Conservation (phyloP, 352 stramenopile species). For the Aphanomyces stellatus region DNA sequence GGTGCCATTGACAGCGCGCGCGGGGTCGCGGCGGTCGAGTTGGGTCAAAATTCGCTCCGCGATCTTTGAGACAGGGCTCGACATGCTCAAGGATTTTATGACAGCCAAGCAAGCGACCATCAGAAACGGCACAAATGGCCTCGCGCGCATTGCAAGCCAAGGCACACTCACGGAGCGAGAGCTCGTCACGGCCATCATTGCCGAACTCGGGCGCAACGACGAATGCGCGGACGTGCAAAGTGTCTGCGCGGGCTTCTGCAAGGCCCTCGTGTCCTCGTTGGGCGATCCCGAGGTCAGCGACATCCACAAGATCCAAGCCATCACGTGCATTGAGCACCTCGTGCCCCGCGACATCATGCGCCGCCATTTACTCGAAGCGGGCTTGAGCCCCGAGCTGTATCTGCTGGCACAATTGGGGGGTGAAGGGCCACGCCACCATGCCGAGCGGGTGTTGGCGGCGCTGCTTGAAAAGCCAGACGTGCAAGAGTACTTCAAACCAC, state of each 20-base stretch:
- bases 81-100: slow-evolving; percentile 3
- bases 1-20: background rate
- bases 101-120: background rate
- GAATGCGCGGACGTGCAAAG: background rate
- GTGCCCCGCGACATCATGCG: slow-evolving; percentile 5
- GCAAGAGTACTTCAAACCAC: slow-evolving; percentile 4
- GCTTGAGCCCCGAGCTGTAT: slow-evolving; percentile 17
- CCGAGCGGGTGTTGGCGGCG: slow-evolving; percentile 1
- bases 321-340: slow-evolving; percentile 13
- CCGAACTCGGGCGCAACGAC: background rate
- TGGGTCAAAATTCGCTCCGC: background rate
- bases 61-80: slow-evolving; percentile 11
- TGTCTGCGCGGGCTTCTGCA: slow-evolving; percentile 5
- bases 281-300: background rate
- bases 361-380: background rate
- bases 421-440: slow-evolving; percentile 4
- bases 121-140: slow-evolving; percentile 5
- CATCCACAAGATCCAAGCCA: slow-evolving; percentile 15
- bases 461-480: slow-evolving; percentile 12
- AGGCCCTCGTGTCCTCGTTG: background rate
- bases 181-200: background rate
- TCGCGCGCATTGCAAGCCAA: background rate
- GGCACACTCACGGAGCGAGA: background rate
- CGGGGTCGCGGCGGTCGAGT: background rate
- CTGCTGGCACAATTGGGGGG: background rate